Conservation (phyloP, 2,329 filamentous ascomycete genomes). For the Xylaria sp. region DNA sequence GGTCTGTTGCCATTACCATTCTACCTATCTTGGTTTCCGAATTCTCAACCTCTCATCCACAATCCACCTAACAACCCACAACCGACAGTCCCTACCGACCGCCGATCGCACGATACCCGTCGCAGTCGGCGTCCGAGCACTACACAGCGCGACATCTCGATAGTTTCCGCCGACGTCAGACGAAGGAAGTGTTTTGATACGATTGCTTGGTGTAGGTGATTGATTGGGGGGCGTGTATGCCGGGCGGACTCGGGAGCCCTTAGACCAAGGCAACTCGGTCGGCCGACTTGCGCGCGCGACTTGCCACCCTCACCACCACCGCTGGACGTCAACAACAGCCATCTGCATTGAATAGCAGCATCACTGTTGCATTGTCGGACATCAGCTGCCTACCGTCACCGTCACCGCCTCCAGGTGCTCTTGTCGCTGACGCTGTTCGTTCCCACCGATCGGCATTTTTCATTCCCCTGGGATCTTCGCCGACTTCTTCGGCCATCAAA, state of each 20-base stretch:
- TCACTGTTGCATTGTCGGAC: background rate
- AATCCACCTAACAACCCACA: slow-evolving; percentile 18
- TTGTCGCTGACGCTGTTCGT: slow-evolving; percentile 8
- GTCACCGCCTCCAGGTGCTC: slow-evolving; percentile 13
- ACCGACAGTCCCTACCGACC: slow-evolving; percentile 25
- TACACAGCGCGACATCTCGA: slow-evolving; percentile 15
- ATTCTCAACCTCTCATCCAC: slow-evolving; percentile 35
- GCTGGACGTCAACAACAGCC: slow-evolving; percentile 8
- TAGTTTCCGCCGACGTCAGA: slow-evolving; percentile 10
- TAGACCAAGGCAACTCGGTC: slow-evolving; percentile 52
- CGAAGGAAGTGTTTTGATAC: slow-evolving; percentile 16
- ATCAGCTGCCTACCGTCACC: background rate
- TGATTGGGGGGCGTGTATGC: slow-evolving; percentile 48
- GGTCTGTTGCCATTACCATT: slow-evolving; percentile 30
- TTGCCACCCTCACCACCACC: slow-evolving; percentile 46
- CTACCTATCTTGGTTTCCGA: slow-evolving; percentile 34
- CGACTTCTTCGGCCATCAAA: slow-evolving; percentile 26
- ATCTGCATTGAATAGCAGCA: background rate
- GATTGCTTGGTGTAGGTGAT: slow-evolving; percentile 31
- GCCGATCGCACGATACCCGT: slow-evolving; percentile 11
- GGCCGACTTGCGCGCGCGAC: slow-evolving; percentile 54
- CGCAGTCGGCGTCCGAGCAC: slow-evolving; percentile 17
- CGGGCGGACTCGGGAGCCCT: slow-evolving; percentile 48
- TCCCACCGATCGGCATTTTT: slow-evolving; percentile 25
- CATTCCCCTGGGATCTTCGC: slow-evolving; percentile 26